Conservation (phyloP, 2,329 filamentous ascomycete genomes). For the Elsinoe fawcettii region DNA sequence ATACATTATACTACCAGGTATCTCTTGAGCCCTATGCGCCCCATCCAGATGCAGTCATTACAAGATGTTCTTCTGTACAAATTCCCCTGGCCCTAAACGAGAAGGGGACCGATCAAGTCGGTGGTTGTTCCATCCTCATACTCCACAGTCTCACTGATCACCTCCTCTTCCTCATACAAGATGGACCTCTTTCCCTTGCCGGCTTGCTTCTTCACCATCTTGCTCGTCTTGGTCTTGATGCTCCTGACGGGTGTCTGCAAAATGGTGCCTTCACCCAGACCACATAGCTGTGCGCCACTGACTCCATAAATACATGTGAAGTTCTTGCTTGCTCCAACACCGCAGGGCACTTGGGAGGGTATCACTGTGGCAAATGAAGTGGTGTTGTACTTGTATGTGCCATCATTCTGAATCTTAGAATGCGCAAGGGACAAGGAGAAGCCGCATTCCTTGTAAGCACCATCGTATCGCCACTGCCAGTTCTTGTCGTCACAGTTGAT, state of each 20-base stretch:
- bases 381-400: neutral
- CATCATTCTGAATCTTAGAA: neutral
- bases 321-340: constrained; percentile 9
- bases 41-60: neutral
- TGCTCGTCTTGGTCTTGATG: constrained; percentile 8
- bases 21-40: neutral
- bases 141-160: neutral
- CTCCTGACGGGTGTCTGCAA: constrained; percentile 4
- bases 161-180: neutral
- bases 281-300: constrained; percentile 2
- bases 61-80: neutral
- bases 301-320: constrained; percentile 11
- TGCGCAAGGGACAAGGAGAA: constrained; percentile 5
- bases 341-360: constrained; percentile 1
- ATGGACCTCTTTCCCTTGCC: neutral
- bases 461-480: constrained; percentile 4
- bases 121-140: neutral
- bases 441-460: constrained; percentile 5
- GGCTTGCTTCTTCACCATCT: neutral
- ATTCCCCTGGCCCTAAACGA: neutral
- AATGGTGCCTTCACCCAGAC: constrained; percentile 6
- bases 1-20: constrained; percentile 4
- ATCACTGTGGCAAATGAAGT: constrained; percentile 3
- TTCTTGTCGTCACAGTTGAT: constrained; percentile 4
- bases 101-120: neutral